A percentile compares a stretch with the other conserved stretches of the same genome.
Evolutionary conservation across 2,329 filamentous ascomycete species (phyloP).

Genomic region (Tolypocladium guangdongense): DNA sequence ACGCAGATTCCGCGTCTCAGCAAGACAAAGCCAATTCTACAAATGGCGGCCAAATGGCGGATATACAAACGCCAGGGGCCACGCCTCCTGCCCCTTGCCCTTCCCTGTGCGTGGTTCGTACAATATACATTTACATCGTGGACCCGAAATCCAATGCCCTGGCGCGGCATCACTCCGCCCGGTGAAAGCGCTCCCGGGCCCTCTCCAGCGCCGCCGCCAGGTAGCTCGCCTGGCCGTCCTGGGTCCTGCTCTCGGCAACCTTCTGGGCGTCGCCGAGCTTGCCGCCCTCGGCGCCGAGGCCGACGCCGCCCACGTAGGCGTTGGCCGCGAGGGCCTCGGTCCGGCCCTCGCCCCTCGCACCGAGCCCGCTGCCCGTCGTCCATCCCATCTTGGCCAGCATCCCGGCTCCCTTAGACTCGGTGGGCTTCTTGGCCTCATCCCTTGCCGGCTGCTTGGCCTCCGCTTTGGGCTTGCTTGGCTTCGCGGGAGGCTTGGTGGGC

Average conservation of each 20-base stretch:
- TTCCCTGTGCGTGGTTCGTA: too few relatives aligned
- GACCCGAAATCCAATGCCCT: background rate
- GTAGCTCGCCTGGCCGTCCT: conserved; percentile 49
- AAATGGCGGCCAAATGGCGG: background rate
- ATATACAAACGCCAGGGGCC: background rate
- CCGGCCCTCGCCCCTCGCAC: conserved; percentile 49
- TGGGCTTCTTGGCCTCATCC: conserved; percentile 9
- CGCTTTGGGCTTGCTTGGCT: conserved; percentile 24
- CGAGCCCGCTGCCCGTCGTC: conserved; percentile 53
- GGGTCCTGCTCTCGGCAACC: conserved; percentile 51
- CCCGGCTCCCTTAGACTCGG: conserved; percentile 49
- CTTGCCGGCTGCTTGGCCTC: conserved; percentile 10
- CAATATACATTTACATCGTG: background rate
- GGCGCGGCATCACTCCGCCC: conserved; percentile 24
- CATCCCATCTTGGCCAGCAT: conserved; percentile 66
- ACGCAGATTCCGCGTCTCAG: background rate
- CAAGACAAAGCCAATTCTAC: background rate
- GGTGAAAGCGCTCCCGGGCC: conserved; percentile 55
- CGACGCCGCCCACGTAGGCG: conserved; percentile 57
- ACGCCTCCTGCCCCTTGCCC: background rate
- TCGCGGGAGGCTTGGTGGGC: conserved; percentile 38
- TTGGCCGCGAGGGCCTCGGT: conserved; percentile 54
- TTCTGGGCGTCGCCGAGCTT: conserved; percentile 57
- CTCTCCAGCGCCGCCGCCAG: conserved; percentile 53
- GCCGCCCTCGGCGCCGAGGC: conserved; percentile 58